Evolutionary conservation across 148 eudicot genomes (phyloP).

Genomic region (Rheum nobile): DNA sequence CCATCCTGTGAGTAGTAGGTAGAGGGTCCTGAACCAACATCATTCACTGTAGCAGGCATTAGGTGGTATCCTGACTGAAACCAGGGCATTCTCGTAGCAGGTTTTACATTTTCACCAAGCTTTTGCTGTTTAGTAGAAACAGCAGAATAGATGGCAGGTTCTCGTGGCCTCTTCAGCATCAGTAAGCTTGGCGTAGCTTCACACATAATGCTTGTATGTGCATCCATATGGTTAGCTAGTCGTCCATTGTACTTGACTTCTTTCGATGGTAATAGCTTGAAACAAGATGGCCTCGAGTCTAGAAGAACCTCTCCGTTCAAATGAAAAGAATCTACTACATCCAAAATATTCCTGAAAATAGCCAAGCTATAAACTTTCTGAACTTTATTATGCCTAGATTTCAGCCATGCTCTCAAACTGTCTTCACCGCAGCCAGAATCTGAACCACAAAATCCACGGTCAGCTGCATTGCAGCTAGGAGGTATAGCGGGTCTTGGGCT

Average conservation of each 20-base stretch:
- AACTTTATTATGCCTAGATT: constrained; percentile 24
- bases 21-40: constrained; percentile 12
- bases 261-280: constrained; percentile 49
- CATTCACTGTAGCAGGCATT: constrained; percentile 18
- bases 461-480: not conserved
- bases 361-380: constrained; percentile 39
- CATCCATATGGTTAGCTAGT: constrained; percentile 27
- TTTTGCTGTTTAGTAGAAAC: constrained; percentile 46
- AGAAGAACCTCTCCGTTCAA: constrained; percentile 50
- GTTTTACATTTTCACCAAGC: constrained; percentile 27
- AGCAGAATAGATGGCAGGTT: constrained; percentile 19
- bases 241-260: constrained; percentile 51
- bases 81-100: constrained; percentile 31
- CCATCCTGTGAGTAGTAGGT: not conserved
- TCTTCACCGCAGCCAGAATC: constrained; percentile 29
- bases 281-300: constrained; percentile 70
- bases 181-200: constrained; percentile 22
- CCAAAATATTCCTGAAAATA: constrained; percentile 58
- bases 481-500: constrained; percentile 5
- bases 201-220: constrained; percentile 12
- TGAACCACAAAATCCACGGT: not conserved
- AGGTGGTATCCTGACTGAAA: constrained; percentile 27
- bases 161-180: constrained; percentile 44
- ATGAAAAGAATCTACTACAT: constrained; percentile 54
- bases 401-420: constrained; percentile 80